phyloP scores from a whole-genome alignment of 2,329 filamentous ascomycete genomes.

The Fusarium staphyleae region DNA sequence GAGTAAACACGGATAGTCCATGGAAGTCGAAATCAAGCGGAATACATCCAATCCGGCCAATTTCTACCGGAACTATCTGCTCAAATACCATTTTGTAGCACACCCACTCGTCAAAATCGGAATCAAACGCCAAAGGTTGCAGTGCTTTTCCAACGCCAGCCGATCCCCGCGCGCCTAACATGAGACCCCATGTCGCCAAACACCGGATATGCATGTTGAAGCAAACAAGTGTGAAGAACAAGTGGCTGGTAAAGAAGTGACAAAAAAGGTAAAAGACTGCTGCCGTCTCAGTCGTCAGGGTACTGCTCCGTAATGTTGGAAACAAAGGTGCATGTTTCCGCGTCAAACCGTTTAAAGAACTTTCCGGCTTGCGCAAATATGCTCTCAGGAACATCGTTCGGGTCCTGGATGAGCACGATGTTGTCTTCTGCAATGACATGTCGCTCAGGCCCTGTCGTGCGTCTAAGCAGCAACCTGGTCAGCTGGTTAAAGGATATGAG shows the following conservation, averaged over 20 bases:
- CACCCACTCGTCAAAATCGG: background rate
- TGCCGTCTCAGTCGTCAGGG: conserved; percentile 74
- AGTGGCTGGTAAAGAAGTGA: background rate
- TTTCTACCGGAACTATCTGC: conserved; percentile 4
- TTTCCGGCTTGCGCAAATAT: conserved; percentile 78
- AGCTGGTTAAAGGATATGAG: conserved; percentile 2
- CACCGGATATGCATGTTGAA: conserved; percentile 10
- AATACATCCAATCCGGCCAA: conserved; percentile 9
- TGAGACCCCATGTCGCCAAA: background rate
- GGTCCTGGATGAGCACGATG: conserved; percentile 67
- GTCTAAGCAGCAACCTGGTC: conserved; percentile 31
- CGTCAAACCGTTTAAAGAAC: conserved; percentile 88
- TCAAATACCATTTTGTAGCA: background rate
- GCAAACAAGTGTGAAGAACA: background rate
- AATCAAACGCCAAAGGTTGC: conserved; percentile 4
- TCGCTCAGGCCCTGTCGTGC: conserved; percentile 45
- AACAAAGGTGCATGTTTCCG: conserved; percentile 70
- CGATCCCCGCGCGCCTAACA: background rate
- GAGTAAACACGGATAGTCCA: background rate
- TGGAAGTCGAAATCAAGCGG: background rate
- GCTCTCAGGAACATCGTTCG: conserved; percentile 56
- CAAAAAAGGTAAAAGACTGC: background rate
- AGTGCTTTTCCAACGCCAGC: conserved; percentile 1
- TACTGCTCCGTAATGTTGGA: conserved; percentile 84
- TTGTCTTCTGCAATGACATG: conserved; percentile 71